Evolutionary conservation across 2,329 filamentous ascomycete genomes (phyloP).

Genomic region (Colletotrichum musicola): DNA sequence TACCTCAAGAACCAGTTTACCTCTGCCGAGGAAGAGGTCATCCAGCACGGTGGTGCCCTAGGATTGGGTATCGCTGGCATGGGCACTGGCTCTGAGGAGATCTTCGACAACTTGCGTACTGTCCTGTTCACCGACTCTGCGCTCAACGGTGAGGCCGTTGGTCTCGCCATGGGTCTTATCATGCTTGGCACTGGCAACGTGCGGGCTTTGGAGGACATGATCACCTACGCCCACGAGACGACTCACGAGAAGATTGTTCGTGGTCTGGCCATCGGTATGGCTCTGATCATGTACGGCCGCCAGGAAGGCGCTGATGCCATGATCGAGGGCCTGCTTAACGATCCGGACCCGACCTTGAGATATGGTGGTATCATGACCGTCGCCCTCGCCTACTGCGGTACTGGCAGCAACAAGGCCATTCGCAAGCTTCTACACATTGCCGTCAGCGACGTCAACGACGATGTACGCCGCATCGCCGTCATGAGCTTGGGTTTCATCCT

Average conservation of each 20-base stretch:
- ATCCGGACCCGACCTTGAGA: slow-evolving; percentile 91
- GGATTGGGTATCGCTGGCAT: slow-evolving; percentile 97
- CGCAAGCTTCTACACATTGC: slow-evolving; percentile 95
- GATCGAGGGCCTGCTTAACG: slow-evolving; percentile 91
- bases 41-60: slow-evolving; percentile 95
- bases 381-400: slow-evolving; percentile 95
- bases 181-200: slow-evolving; percentile 99
- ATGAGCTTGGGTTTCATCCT: slow-evolving; percentile 99
- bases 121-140: slow-evolving; percentile 95
- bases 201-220: slow-evolving; percentile 95
- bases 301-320: slow-evolving; percentile 96
- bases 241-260: slow-evolving; percentile 99
- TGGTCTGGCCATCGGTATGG: slow-evolving; percentile 95
- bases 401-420: slow-evolving; percentile 98
- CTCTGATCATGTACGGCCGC: slow-evolving; percentile 96
- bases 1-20: slow-evolving; percentile 83
- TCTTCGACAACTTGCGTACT: slow-evolving; percentile 90
- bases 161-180: slow-evolving; percentile 95
- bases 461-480: slow-evolving; percentile 94
- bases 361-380: slow-evolving; percentile 99
- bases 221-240: slow-evolving; percentile 96
- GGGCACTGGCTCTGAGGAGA: slow-evolving; percentile 90
- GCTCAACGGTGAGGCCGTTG: slow-evolving; percentile 96
- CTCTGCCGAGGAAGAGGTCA: slow-evolving; percentile 86
- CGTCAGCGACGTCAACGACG: slow-evolving; percentile 97